Evolutionary conservation across 1,284 basidiomycete species (phyloP).

Genomic region (Spongispora temasekensis): DNA sequence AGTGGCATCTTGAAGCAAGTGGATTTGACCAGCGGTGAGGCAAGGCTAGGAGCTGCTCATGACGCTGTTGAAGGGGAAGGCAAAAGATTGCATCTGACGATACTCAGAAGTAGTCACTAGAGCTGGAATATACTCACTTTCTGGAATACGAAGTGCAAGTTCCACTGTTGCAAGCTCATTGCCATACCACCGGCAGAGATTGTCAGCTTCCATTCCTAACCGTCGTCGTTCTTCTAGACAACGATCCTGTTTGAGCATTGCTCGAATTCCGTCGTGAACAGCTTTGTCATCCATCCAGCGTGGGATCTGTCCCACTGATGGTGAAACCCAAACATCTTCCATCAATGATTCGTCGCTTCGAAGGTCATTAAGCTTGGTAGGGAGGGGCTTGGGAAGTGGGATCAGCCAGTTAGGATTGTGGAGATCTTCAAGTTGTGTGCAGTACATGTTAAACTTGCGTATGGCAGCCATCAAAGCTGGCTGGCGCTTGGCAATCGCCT

Average conservation of each 20-base stretch:
- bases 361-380: constrained; percentile 32
- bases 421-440: constrained; percentile 11
- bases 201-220: constrained; percentile 16
- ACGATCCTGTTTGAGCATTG: constrained; percentile 30
- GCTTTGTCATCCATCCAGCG: no score
- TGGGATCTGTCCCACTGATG: constrained; percentile 37
- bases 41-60: no score
- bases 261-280: constrained; percentile 35
- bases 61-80: no score
- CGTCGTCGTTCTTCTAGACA: constrained; percentile 31
- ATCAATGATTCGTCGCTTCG: constrained; percentile 34
- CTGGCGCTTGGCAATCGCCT: constrained; percentile 5
- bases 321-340: constrained; percentile 43
- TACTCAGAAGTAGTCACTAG: no score
- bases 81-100: no score
- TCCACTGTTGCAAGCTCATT: neutral
- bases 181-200: neutral
- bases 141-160: neutral
- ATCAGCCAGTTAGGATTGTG: constrained; percentile 30
- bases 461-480: constrained; percentile 9
- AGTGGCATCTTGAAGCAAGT: no score
- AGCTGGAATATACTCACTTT: neutral
- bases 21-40: no score
- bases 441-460: constrained; percentile 8
- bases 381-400: constrained; percentile 36